Conservation (phyloP, 352 stramenopile genomes). For the Pythium aquatile region DNA sequence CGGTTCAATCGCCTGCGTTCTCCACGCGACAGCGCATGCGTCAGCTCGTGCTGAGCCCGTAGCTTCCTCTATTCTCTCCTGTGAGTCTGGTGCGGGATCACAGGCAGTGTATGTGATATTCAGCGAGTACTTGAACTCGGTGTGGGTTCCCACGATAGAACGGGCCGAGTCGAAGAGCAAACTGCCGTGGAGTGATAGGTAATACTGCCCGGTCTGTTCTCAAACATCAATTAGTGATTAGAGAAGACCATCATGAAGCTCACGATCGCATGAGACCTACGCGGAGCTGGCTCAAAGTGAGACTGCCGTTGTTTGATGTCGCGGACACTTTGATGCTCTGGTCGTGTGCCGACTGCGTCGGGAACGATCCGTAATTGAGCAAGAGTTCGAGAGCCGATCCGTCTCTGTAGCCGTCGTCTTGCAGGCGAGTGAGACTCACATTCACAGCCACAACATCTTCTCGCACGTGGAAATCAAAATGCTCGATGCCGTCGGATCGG, state of each 20-base stretch:
- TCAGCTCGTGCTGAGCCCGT: not conserved
- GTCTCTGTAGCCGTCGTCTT: not conserved
- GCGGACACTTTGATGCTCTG: slow-evolving; percentile 3
- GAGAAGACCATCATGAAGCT: not conserved
- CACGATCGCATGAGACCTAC: slow-evolving; percentile 9
- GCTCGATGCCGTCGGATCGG: slow-evolving; percentile 27
- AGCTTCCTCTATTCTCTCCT: not conserved
- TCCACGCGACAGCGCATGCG: not conserved
- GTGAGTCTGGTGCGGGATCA: not conserved
- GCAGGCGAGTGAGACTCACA: not conserved
- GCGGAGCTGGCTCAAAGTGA: slow-evolving; percentile 20
- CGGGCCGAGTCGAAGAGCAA: slow-evolving; percentile 15
- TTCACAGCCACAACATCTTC: slow-evolving; percentile 11
- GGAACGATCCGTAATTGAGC: slow-evolving; percentile 17
- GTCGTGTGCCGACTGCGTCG: slow-evolving; percentile 12
- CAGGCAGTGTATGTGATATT: slow-evolving; percentile 21
- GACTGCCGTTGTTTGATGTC: not conserved
- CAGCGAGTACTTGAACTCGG: slow-evolving; percentile 10
- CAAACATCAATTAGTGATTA: not conserved
- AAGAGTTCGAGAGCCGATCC: slow-evolving; percentile 18
- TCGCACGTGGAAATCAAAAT: slow-evolving; percentile 26
- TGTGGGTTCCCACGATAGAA: not conserved
- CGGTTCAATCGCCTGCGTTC: not conserved
- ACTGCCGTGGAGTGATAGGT: slow-evolving; percentile 6
- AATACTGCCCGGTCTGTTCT: slow-evolving; percentile 22